Evolutionary conservation across 2,329 filamentous ascomycete genomes (phyloP), one percentile per base, ranked within the genome.

Genomic region (Penicillium hordei): DNA sequence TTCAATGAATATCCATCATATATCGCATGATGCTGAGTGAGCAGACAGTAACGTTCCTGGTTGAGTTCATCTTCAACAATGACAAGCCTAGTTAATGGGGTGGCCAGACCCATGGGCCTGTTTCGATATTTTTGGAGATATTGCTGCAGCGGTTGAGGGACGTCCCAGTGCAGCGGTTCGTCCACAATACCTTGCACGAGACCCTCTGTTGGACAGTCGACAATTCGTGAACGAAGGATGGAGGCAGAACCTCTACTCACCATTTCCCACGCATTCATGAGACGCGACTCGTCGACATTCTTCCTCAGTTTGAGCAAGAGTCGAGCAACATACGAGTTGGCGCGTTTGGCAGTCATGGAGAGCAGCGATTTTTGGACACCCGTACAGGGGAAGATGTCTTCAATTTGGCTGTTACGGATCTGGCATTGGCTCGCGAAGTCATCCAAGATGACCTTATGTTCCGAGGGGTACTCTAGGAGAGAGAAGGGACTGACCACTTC

Each of bases 11-110:
- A 48, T 1, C 45, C 45, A 34, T 48, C 45, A 33, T 48, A 48
- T 33, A 48, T 34, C 29, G 45, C 45, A 33, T 48, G 45, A 48
- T 48, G 45, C 29, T 48, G 45, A 19, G 45, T 48, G 15, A 48
- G 19, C n/a, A 48, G 29, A 17, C 45, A 48, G 34, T 48, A 48
- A 5, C 13, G 19, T 5, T 48, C 45, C 8, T 34, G n/a, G 19
- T 12, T 33, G 13, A 7, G 4, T 17, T 48, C 29, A 4, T 48
- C 29, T 23, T 48, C 29, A 13, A 34, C 45, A 48, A 48, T 48
- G 7, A 15, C 45, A 17, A 48, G 45, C 5, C 45, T 29, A 48
- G 45, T 48, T 19, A 48, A 34, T 8, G 45, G 29, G 7, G 45
- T 48, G 8, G 19, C 45, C 1, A 48, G 29, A n/a, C 45, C 45